Evolutionary conservation across 2,329 filamentous ascomycete species (phyloP).

Genomic region (Pestalotiopsis sp.): DNA sequence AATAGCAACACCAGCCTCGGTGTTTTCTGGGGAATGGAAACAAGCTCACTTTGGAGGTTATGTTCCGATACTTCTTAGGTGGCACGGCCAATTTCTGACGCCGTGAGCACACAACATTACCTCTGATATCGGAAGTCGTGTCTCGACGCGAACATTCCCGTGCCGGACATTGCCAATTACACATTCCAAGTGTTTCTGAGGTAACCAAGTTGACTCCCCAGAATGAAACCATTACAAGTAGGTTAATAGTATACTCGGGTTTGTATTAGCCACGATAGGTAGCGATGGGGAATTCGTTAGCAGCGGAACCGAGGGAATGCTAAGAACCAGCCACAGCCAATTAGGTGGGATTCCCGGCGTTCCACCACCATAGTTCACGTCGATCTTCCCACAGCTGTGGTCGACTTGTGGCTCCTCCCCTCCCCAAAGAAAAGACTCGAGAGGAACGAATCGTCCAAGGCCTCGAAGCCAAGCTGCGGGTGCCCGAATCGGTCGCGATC

Average conservation of each 20-base stretch:
- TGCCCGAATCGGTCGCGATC: neutral
- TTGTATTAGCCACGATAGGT: neutral
- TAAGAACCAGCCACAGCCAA: neutral
- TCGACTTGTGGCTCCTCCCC: neutral
- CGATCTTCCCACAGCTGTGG: neutral
- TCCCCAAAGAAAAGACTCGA: neutral
- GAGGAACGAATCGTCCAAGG: neutral
- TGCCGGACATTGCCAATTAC: neutral
- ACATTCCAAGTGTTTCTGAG: neutral
- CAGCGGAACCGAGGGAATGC: neutral
- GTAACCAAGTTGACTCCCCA: neutral
- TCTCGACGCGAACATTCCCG: neutral
- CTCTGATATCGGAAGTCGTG: neutral
- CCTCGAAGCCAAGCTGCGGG: neutral
- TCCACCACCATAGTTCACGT: neutral
- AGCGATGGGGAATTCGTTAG: neutral
- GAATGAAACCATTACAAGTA: neutral
- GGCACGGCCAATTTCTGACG: neutral
- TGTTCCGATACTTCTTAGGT: no score
- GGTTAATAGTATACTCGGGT: neutral
- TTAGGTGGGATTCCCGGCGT: neutral
- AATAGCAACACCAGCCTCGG: neutral
- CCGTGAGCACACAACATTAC: neutral
- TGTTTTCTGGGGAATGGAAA: neutral
- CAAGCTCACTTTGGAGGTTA: neutral